A percentile compares a stretch with the other conserved stretches of the same genome.
Conservation (phyloP, 768 basidiomycete species). For the Termitomyces sp. region DNA sequence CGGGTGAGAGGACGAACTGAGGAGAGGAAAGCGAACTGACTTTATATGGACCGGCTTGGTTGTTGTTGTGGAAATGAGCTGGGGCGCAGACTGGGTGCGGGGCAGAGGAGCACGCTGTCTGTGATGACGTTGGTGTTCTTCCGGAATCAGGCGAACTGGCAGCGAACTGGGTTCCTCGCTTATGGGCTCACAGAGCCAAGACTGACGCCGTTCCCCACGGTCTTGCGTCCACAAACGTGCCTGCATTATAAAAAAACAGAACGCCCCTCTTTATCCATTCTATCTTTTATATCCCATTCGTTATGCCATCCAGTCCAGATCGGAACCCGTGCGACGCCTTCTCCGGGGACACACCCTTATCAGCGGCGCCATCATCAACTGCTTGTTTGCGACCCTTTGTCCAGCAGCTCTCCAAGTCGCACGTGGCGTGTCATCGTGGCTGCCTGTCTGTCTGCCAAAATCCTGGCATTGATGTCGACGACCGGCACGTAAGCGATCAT, state of each 20-base stretch:
- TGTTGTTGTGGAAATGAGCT: slow-evolving; percentile 60
- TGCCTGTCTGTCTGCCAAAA: slow-evolving; percentile 4
- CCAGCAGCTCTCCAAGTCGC: background rate
- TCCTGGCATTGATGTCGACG: slow-evolving; percentile 4
- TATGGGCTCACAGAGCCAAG: slow-evolving; percentile 41
- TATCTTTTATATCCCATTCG: slow-evolving; percentile 31
- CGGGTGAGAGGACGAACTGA: slow-evolving; percentile 12
- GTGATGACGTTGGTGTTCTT: slow-evolving; percentile 53
- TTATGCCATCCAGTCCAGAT: slow-evolving; percentile 20
- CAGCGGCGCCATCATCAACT: slow-evolving; percentile 19
- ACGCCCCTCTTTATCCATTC: slow-evolving; percentile 18
- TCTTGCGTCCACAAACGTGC: slow-evolving; percentile 34
- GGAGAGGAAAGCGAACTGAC: slow-evolving; percentile 22
- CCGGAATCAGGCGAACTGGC: slow-evolving; percentile 21
- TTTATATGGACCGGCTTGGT: slow-evolving; percentile 22
- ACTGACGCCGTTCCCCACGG: slow-evolving; percentile 19
- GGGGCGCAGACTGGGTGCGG: slow-evolving; percentile 48
- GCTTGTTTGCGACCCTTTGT: slow-evolving; percentile 6
- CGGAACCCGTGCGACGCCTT: slow-evolving; percentile 11
- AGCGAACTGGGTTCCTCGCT: slow-evolving; percentile 40
- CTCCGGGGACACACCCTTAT: slow-evolving; percentile 22
- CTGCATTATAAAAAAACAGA: slow-evolving; percentile 26
- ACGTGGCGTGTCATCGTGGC: background rate
- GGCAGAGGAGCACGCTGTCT: slow-evolving; percentile 37
- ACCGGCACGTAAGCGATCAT: background rate